Percentiles rank a stretch among this genome's conserved stretches.
phyloP scores from a whole-genome alignment of 257 asterid species.

The Cynanchum wilfordii region DNA sequence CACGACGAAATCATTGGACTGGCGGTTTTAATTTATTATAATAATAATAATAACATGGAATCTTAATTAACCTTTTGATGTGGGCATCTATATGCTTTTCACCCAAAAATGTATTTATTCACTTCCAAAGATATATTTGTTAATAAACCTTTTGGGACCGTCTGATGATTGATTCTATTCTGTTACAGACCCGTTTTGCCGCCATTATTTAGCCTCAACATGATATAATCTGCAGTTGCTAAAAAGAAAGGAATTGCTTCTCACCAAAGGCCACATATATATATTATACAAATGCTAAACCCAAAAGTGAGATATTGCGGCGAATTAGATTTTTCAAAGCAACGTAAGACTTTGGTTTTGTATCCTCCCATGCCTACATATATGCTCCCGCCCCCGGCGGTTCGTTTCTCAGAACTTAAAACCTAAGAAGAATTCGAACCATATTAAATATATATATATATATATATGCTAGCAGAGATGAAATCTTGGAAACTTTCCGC shows the following conservation, averaged over 20 bases:
- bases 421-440: not conserved
- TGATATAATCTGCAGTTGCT: not conserved
- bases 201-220: not conserved
- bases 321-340: constrained; percentile 35
- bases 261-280: constrained; percentile 28
- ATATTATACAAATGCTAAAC: constrained; percentile 62
- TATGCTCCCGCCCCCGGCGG: constrained; percentile 14
- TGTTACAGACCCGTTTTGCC: not conserved
- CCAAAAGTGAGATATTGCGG: constrained; percentile 45
- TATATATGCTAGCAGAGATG: not conserved
- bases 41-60: not conserved
- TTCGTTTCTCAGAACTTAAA: constrained; percentile 17
- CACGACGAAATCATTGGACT: no score
- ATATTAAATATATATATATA: not conserved
- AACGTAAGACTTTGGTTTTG: constrained; percentile 21
- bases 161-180: not conserved
- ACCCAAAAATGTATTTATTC: constrained; percentile 5
- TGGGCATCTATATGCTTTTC: not conserved
- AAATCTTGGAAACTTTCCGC: constrained; percentile 14
- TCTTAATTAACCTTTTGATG: constrained; percentile 10
- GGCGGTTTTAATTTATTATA: no score
- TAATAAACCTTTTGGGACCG: not conserved
- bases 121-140: not conserved
- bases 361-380: constrained; percentile 32
- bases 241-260: constrained; percentile 69